Percentiles rank a stretch among this genome's conserved stretches.
Evolutionary conservation across 306 rosid species (phyloP).

Genomic region (peach (Prunus persica)): DNA sequence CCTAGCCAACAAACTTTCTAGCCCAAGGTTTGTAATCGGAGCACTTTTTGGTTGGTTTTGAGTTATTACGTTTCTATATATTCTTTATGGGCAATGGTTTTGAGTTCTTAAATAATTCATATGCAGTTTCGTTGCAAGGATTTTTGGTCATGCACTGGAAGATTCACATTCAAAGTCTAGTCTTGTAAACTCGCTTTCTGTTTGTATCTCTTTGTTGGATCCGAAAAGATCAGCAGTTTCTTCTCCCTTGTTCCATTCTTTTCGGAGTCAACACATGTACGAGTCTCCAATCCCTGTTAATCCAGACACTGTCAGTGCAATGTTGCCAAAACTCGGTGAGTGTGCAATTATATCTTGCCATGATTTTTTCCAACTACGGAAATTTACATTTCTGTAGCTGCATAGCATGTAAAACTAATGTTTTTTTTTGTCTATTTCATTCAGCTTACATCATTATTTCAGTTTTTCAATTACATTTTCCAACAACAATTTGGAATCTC

Average conservation of each 20-base stretch:
- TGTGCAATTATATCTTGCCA: constrained; percentile 3
- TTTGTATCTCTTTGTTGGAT: constrained; percentile 94
- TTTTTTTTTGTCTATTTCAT: not conserved
- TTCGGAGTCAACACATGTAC: constrained; percentile 82
- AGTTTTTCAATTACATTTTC: not conserved
- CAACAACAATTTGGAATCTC: not conserved
- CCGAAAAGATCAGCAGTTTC: constrained; percentile 69
- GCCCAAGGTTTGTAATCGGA: constrained; percentile 73
- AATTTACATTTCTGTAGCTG: not conserved
- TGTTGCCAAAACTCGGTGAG: constrained; percentile 88
- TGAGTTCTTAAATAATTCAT: constrained; percentile 11
- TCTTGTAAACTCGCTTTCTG: constrained; percentile 88
- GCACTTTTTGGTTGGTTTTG: not conserved
- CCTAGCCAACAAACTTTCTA: constrained; percentile 80
- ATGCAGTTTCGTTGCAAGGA: constrained; percentile 79
- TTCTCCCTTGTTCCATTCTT: constrained; percentile 79
- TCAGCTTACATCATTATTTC: not conserved
- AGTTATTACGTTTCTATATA: not conserved
- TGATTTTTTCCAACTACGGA: not conserved
- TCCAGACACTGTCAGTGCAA: constrained; percentile 79
- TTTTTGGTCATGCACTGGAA: constrained; percentile 87
- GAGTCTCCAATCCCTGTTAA: constrained; percentile 74
- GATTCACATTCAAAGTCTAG: constrained; percentile 74
- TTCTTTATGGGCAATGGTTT: not conserved
- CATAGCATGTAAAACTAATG: not conserved